phyloP scores from a whole-genome alignment of 768 basidiomycete species.

The Tulasnella sp. region DNA sequence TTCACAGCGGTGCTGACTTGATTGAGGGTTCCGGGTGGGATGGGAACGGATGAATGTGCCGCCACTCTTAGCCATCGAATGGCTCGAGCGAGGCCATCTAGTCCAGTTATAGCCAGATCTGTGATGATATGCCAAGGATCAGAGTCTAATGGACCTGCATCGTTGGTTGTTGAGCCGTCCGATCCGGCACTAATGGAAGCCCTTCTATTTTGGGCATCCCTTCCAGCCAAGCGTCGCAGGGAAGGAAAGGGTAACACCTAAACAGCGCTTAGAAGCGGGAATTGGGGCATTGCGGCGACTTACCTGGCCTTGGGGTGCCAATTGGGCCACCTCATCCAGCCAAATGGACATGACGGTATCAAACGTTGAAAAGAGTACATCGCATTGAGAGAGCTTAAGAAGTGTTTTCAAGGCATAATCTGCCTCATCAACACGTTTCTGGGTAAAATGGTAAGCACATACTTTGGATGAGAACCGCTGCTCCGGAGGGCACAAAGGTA shows the following conservation, averaged over 20 bases:
- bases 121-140: slow-evolving; percentile 58
- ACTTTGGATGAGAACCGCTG: too few relatives aligned
- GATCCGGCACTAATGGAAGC: too few relatives aligned
- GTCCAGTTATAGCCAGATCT: slow-evolving; percentile 44
- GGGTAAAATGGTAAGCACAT: neutral
- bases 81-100: slow-evolving; percentile 47
- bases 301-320: slow-evolving; percentile 15
- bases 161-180: neutral
- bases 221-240: slow-evolving; percentile 55
- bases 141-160: slow-evolving; percentile 32
- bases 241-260: slow-evolving; percentile 31
- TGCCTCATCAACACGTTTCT: slow-evolving; percentile 33
- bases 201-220: slow-evolving; percentile 25
- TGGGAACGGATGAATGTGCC: slow-evolving; percentile 60
- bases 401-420: slow-evolving; percentile 52
- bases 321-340: slow-evolving; percentile 48
- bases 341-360: slow-evolving; percentile 58
- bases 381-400: slow-evolving; percentile 52
- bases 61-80: slow-evolving; percentile 61
- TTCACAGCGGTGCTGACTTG: slow-evolving; percentile 42
- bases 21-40: slow-evolving; percentile 52
- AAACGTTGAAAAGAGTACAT: slow-evolving; percentile 55
- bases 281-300: neutral
- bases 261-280: neutral
- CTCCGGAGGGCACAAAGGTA: neutral